These are phyloP conservation scores for Astragalus glycyphyllos DNA, from an alignment of 306 rosid species.

Conservation along the genomic window DNA sequence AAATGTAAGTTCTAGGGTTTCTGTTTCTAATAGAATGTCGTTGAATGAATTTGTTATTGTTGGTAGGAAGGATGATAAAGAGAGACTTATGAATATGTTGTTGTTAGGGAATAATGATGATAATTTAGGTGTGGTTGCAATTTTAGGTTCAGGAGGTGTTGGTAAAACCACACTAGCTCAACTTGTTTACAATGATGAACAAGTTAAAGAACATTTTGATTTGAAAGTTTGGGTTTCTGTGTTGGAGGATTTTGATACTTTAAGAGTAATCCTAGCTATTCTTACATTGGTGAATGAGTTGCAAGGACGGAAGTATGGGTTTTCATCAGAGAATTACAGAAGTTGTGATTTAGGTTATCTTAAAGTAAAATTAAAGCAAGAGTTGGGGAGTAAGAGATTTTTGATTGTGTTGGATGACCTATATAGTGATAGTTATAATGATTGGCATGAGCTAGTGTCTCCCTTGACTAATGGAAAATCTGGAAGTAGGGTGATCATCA, in stretches of 20 bases:
- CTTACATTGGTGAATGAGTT: background rate
- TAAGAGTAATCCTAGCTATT: background rate
- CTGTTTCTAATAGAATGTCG: slow-evolving; percentile 11
- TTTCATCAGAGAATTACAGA: background rate
- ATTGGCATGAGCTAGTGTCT: slow-evolving; percentile 45
- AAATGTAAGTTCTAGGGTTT: background rate
- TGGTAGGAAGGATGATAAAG: slow-evolving; percentile 43
- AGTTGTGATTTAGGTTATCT: background rate
- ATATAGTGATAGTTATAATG: slow-evolving; percentile 48
- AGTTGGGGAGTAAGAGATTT: background rate
- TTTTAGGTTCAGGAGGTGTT: background rate
- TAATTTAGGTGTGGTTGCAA: background rate
- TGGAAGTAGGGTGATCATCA: slow-evolving; percentile 52
- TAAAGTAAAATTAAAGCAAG: background rate
- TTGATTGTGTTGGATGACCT: slow-evolving; percentile 37
- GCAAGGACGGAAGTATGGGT: too few species aligned
- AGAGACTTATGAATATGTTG: background rate
- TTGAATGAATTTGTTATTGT: background rate
- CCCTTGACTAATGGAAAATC: slow-evolving; percentile 38
- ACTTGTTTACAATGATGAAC: background rate
- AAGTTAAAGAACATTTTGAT: background rate
- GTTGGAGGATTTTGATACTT: background rate
- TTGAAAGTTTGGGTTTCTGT: background rate
- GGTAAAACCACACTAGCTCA: slow-evolving; percentile 13
- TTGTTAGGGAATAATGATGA: too few species aligned